A percentile compares a stretch with the other conserved stretches of the same genome.
These are phyloP conservation scores for Penicillium nucicola DNA, from an alignment of 495 filamentous ascomycete species.

Conservation along the genomic window DNA sequence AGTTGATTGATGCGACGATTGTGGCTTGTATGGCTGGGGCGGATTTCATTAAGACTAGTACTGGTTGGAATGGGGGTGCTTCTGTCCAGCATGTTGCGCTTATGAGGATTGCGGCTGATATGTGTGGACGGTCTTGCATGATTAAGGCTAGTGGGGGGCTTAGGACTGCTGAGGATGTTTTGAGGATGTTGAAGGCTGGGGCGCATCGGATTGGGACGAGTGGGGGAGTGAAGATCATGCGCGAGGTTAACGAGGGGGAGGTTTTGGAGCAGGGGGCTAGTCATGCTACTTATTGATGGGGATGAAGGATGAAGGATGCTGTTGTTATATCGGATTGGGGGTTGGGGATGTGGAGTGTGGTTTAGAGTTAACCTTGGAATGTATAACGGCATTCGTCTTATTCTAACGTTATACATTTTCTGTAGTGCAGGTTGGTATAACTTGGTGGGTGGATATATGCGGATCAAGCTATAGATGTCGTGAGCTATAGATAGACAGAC, in stretches of 20 bases:
- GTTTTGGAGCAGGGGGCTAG: conserved; percentile 16
- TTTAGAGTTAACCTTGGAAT: no score
- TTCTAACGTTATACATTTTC: no score
- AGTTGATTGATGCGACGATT: conserved; percentile 59
- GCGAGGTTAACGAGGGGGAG: conserved; percentile 39
- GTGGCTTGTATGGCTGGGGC: conserved; percentile 58
- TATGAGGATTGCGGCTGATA: conserved; percentile 48
- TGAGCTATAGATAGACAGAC: no score
- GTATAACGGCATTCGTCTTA: no score
- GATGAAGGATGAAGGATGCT: no score
- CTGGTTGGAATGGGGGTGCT: conserved; percentile 65
- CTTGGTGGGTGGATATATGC: no score
- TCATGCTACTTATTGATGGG: conserved; percentile 15
- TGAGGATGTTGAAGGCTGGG: conserved; percentile 61
- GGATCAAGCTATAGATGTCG: no score
- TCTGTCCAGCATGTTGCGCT: conserved; percentile 51
- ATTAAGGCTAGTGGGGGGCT: conserved; percentile 70
- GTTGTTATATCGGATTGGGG: background rate
- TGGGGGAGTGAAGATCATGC: conserved; percentile 55
- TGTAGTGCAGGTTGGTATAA: no score
- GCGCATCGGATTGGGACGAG: conserved; percentile 64
- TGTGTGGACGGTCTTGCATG: conserved; percentile 42
- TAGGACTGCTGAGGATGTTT: conserved; percentile 47
- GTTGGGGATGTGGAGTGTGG: no score
- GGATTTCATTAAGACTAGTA: conserved; percentile 69